Base-by-base conservation (phyloP, 345 rosid genomes). In the Eucalyptus erythrocorys region DNA sequence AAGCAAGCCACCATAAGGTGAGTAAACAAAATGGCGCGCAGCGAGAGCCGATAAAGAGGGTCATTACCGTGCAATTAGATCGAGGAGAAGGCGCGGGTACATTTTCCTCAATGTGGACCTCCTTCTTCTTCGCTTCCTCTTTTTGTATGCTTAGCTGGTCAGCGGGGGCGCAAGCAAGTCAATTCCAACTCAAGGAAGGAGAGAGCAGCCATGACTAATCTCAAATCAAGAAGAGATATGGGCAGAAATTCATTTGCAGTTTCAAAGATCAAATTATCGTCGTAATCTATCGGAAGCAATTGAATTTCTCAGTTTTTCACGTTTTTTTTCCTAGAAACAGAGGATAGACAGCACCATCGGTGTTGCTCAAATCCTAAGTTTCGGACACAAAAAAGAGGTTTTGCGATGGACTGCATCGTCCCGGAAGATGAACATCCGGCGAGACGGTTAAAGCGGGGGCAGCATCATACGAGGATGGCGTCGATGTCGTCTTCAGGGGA, bases 101-200 rank as follows among this genome's bases (percentile, higher is more conserved):
- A 89, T 96, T 97, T 48, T 96, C 99, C 88, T 97, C 99, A 30
- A 96, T 92, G 48, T 92, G 98, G 26, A 97, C 97, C 87, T 97
- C 98, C 94, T 96, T 95, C 96, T 97, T 97, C 97, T 96, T 96
- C 32, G 99, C 98, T 88, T 97, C 98, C 87, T 96, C 98, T 85
- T 95, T 96, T 87, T 96, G 98, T 76, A 96, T 96, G 88, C 91
- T 95, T 88, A 94, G 89, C 99, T 97, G 94, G 16, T 76, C 47
- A 76, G 84, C 0, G 8, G 43, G 27, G 1, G 84, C 10, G 84
- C 84, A 76, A 10, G 40, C 12, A 76, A 40, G 27, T 76, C 84
- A 76, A 22, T 76, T 76, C 27, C 0, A 76, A 1, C 84, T 40
- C 4, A 22, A 76, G 81, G 5, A 76, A 71, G 81, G 14, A 37